A percentile compares a stretch with the other conserved stretches of the same genome.
phyloP scores from a whole-genome alignment of 148 eudicot genomes.

The Rheum nobile region DNA sequence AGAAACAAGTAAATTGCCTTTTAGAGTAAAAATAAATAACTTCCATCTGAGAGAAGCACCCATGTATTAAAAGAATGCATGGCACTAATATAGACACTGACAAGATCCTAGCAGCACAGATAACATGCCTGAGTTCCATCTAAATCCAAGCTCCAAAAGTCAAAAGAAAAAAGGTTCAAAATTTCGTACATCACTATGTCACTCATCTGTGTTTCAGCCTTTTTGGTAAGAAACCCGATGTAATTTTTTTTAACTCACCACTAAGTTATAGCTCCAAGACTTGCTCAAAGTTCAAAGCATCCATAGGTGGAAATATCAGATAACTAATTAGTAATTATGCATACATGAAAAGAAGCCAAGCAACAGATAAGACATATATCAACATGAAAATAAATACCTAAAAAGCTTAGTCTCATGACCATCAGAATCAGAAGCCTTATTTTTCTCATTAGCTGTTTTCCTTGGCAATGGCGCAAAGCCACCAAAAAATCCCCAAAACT shows the following conservation, averaged over 20 bases:
- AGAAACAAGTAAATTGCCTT: slow-evolving; percentile 9
- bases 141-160: not conserved
- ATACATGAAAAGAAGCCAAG: not conserved
- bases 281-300: not conserved
- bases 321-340: not conserved
- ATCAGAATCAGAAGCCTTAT: slow-evolving; percentile 26
- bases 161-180: not conserved
- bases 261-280: not conserved
- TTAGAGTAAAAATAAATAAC: not conserved
- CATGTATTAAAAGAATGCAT: not conserved
- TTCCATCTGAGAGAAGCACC: not conserved
- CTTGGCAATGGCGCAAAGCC: slow-evolving; percentile 98
- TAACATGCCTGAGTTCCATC: not conserved
- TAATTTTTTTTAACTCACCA: not conserved
- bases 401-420: slow-evolving; percentile 43
- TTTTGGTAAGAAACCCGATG: not conserved
- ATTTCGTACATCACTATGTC: not conserved
- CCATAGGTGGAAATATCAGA: not conserved
- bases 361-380: not conserved
- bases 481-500: slow-evolving; percentile 98
- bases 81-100: not conserved
- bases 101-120: not conserved
- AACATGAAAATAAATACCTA: slow-evolving; percentile 29
- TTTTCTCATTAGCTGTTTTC: slow-evolving; percentile 49
- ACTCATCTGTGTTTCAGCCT: not conserved